Evolutionary conservation across 1,139 yeast species (phyloP), one percentile per base, ranked within the genome.

Genomic region (Pneumocystis murina): DNA sequence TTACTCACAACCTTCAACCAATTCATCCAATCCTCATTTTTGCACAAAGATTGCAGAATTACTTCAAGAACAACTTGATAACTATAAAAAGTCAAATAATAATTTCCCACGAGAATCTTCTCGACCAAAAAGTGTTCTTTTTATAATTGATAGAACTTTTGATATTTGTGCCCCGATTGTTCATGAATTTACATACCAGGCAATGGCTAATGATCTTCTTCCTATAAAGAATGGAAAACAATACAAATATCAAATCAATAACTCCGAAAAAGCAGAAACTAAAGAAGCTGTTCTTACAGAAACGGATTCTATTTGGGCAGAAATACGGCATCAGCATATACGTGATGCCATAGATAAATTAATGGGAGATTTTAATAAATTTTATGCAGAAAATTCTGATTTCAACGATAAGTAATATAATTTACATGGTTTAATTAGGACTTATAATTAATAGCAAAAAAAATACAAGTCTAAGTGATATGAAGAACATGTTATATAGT

Each of bases 121-220:
- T 6, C 66, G 61, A 77, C 79, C 62, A 78, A 79, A 96, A 68
- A 82, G 96, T 0, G 79, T 88, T 0, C 79, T 91, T 69, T 74
- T 92, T 62, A 82, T 92, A 40, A 78, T 87, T 5, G 98, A 92
- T 74, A 79, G 99, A 67, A 80, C 95, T 0, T 73, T 90, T 72
- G 98, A 94, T 73, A 78, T 87, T 65, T 82, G 82, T 71, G 87
- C 95, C 3, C 96, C 97, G 0, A 73, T 94, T 61, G 75, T 91
- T 64, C 98, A 92, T 73, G 96, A 90, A 72, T 89, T 91, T 74
- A 83, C 86, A n/a, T 94, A 90, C 73, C 96, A 92, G 74, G 92
- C 97, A 6, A 85, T 91, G 88, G 87, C 92, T 17, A 85, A 86
- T 77, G 98, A 92, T 73, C 74, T 84, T 62, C 68, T 77, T 40